phyloP scores from a whole-genome alignment of 768 basidiomycete species.

The Tricholoma saponaceum region DNA sequence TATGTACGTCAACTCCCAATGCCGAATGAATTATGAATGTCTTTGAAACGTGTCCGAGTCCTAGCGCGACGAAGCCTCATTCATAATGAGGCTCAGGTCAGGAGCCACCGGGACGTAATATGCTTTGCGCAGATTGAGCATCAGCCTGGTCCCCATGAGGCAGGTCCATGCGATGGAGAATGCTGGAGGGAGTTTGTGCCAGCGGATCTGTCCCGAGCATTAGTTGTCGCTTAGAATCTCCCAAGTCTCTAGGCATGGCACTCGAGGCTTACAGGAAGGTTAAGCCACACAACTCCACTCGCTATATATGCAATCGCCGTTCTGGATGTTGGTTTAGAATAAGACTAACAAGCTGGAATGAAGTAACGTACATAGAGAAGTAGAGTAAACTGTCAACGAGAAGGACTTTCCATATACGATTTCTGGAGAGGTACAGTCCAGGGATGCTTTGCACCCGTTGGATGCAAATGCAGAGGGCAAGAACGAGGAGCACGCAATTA shows the following conservation, averaged over 20 bases:
- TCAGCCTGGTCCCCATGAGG: constrained; percentile 22
- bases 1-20: too few species aligned
- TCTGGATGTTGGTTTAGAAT: constrained; percentile 6
- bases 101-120: constrained; percentile 17
- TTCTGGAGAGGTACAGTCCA: constrained; percentile 3
- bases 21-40: too few species aligned
- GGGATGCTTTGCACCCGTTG: constrained; percentile 7
- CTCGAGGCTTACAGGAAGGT: constrained; percentile 13
- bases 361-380: constrained; percentile 21
- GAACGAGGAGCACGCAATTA: constrained; percentile 16
- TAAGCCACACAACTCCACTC: constrained; percentile 17
- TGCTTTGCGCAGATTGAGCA: constrained; percentile 23
- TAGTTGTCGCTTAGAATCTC: not conserved
- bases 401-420: constrained; percentile 17
- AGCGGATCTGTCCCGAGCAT: constrained; percentile 13
- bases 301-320: constrained; percentile 14
- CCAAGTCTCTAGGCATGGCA: not conserved
- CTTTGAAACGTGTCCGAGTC: not conserved
- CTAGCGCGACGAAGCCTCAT: not conserved
- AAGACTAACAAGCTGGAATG: not conserved
- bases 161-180: constrained; percentile 20
- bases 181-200: constrained; percentile 19
- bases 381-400: constrained; percentile 23
- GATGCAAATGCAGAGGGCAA: constrained; percentile 16
- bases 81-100: not conserved